Conservation (phyloP, 768 basidiomycete genomes). For the Naganishia onofrii region DNA sequence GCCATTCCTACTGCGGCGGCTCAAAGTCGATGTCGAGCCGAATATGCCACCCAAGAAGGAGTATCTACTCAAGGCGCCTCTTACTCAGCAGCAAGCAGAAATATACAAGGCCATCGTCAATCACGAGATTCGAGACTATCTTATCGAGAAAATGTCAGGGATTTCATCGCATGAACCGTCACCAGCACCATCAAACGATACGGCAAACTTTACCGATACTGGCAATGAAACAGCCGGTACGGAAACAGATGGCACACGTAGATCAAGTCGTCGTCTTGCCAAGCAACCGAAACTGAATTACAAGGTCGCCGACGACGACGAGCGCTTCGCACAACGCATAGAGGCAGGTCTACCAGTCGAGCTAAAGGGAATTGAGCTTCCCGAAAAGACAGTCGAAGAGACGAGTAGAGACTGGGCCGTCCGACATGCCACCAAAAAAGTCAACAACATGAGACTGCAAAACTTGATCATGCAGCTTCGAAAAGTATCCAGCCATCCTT, state of each 20-base stretch:
- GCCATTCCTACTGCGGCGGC: conserved; percentile 86
- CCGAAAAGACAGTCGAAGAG: conserved; percentile 58
- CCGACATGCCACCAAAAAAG: conserved; percentile 66
- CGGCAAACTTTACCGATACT: conserved; percentile 7
- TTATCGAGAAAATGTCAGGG: conserved; percentile 57
- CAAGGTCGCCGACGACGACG: conserved; percentile 49
- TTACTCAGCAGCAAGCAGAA: conserved; percentile 76
- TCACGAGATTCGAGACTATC: conserved; percentile 62
- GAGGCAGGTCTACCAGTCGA: conserved; percentile 43
- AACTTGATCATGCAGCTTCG: conserved; percentile 96
- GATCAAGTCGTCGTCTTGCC: conserved; percentile 30
- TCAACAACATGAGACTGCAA: conserved; percentile 90
- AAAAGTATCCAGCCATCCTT: conserved; percentile 84
- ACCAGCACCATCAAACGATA: conserved; percentile 13
- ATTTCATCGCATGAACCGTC: conserved; percentile 20
- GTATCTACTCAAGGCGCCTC: conserved; percentile 87
- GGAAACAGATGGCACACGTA: conserved; percentile 35
- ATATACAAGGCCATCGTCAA: conserved; percentile 76
- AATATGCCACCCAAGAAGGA: conserved; percentile 80
- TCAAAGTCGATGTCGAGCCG: conserved; percentile 88
- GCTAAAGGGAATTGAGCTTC: conserved; percentile 40
- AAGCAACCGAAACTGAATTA: conserved; percentile 46
- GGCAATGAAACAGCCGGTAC: conserved; percentile 38
- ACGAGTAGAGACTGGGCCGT: conserved; percentile 62
- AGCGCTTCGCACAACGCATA: conserved; percentile 48